Base-by-base conservation (phyloP, 2,329 filamentous ascomycete genomes). In the Penicillium crustosum region DNA sequence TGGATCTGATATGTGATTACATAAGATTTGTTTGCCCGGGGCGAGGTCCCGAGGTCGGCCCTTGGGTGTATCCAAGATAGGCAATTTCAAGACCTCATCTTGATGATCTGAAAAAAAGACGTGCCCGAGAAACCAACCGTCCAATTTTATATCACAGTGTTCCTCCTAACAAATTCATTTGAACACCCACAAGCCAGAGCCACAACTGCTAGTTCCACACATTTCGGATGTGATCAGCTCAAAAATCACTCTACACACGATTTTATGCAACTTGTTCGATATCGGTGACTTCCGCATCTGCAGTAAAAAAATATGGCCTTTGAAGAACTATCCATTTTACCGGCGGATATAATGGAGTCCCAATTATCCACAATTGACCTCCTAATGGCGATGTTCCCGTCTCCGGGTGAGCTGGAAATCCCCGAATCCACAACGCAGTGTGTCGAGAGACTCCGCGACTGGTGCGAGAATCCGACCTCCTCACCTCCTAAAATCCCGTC, bases 301-400 rank as follows among this genome's bases (percentile, higher is more conserved):
- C 10, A 23, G 4, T 29, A 21, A 21, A 23, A 21, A 45, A 59
- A 43, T 38, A 68, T 69, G 66, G 55, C 61, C 7, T 45, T 54
- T 6, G 54, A 52, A 7, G 27, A 57, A 42, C 5, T n/a, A 23
- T 53, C 12, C 1, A n/a, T 67, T 38, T 64, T 82, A 9, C 73
- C 79, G 0, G 65, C 65, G n/a, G 79, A 82, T 8, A 61, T 81
- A 2, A 72, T 82, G 64, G 78, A 80, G 57, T 70, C 77, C 13
- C 81, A 82, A 66, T 67, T 83, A 12, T 77, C 76, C 1, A 79
- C 79, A 53, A 73, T 83, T 35, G 81, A 83, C 50, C 78, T 84
- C n/a, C 67, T 84, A 3, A 68, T 74, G 62, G 80, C 81, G 10
- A 84, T 84, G 82, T 84, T 81, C 58, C 75, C 77, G 0, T 66